phyloP scores from a whole-genome alignment of 176 grass and related monocot species.

The Hordeum marinum region DNA sequence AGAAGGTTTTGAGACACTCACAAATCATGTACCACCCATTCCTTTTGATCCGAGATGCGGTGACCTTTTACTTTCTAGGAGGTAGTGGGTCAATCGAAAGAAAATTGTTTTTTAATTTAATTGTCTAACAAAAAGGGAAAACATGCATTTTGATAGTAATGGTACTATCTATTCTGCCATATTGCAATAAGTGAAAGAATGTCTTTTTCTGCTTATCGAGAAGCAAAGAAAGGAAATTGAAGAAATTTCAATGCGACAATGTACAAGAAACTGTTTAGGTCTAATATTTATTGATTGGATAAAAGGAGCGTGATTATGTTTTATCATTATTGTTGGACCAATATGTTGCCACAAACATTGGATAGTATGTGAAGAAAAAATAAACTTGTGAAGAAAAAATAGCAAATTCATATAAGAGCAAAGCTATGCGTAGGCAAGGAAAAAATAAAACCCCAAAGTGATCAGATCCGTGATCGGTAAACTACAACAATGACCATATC shows the following conservation, averaged over 20 bases:
- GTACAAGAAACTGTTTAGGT: background rate
- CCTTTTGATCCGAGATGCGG: background rate
- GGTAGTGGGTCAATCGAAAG: background rate
- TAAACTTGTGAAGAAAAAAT: no score
- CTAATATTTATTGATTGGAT: background rate
- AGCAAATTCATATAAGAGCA: no score
- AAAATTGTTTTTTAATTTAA: background rate
- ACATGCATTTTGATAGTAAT: background rate
- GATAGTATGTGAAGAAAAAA: slow-evolving; percentile 5
- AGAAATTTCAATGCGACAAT: no score
- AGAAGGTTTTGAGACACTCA: background rate
- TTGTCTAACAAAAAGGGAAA: background rate
- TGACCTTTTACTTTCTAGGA: background rate
- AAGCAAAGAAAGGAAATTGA: background rate
- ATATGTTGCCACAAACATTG: background rate
- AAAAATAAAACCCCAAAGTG: no score
- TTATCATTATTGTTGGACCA: background rate
- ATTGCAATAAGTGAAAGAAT: background rate
- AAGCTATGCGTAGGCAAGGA: no score
- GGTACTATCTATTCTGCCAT: background rate
- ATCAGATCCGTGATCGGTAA: no score
- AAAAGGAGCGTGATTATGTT: background rate
- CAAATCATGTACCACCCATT: background rate
- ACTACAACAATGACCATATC: no score
- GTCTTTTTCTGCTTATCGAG: background rate